Evolutionary conservation across 2,329 filamentous ascomycete genomes (phyloP), one percentile per base, ranked within the genome.

Genomic region (Plectosphaerella sp.): DNA sequence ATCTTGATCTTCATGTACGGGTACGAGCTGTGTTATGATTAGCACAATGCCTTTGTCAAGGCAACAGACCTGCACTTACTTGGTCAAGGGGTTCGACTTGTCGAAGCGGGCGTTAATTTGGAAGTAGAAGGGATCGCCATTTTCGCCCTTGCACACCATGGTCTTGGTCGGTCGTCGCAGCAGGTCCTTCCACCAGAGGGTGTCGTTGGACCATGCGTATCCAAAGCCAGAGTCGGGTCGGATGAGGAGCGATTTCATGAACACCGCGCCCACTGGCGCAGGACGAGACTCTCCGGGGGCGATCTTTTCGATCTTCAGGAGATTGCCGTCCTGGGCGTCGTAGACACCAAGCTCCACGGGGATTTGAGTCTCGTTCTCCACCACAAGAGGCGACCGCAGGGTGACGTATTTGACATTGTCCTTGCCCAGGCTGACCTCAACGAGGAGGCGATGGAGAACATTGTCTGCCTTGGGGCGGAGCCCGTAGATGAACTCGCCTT

Each of bases 321-420:
- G 76, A 67, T 97, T 87, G 1, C 92, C 92, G 52, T 96, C 88
- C 56, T 90, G 83, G 0, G 85, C 84, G 66, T 93, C 94, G 64
- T 90, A 97, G 15, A 99, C 85, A 15, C 94, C 95, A 20, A 99
- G 71, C 68, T 99, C 94, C 14, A 99, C 86, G 0, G 94, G 93
- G 43, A 99, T 96, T 65, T 99, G 91, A 0, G 94, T 99, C 57
- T 94, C 89, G 69, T 99, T 99, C 66, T 99, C 94, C 8, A 99
- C 85, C 1, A 97, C 73, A 1, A 99, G 74, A 1, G 94, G 94
- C 16, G 93, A 97, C 24, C 94, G 84, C 63, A 99, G 86, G 1
- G 92, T 99, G 63, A 99, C 95, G 66, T 96, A 95, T 73, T 99
- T 99, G 72, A 99, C 89, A 62, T 97, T 97, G 73, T 99, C 93